These are phyloP conservation scores for Calcarisporium arbuscula DNA, from an alignment of 2,329 filamentous ascomycete genomes.

Conservation along the genomic window DNA sequence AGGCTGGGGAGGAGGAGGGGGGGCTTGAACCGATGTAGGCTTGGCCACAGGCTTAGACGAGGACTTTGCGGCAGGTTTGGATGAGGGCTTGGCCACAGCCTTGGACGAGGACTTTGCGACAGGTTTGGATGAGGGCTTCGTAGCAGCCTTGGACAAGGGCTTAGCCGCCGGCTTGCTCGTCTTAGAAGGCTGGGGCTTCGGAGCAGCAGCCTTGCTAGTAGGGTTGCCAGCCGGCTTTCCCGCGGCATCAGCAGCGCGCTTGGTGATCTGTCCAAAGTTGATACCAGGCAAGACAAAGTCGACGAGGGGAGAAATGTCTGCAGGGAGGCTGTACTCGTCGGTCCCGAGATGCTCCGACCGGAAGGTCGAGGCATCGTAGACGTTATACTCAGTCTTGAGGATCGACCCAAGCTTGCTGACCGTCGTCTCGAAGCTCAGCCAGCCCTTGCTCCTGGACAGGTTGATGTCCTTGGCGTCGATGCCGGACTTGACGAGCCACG, in stretches of 20 bases:
- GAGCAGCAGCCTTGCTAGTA: too few relatives aligned
- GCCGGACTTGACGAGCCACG: slow-evolving; percentile 46
- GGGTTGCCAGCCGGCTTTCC: too few relatives aligned
- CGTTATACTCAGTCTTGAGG: slow-evolving; percentile 45
- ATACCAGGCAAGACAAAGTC: slow-evolving; percentile 35
- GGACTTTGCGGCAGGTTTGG: too few relatives aligned
- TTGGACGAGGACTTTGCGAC: too few relatives aligned
- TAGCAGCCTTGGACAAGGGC: too few relatives aligned
- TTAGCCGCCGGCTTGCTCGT: too few relatives aligned
- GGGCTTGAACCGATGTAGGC: too few relatives aligned
- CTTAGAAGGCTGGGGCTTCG: too few relatives aligned
- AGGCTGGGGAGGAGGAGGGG: neutral
- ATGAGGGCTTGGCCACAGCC: too few relatives aligned
- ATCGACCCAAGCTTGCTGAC: slow-evolving; percentile 35
- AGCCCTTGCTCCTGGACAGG: slow-evolving; percentile 44
- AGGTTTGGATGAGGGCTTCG: too few relatives aligned
- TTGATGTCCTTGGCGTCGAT: slow-evolving; percentile 40
- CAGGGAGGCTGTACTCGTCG: slow-evolving; percentile 32
- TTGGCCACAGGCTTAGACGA: too few relatives aligned
- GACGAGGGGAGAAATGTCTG: slow-evolving; percentile 26
- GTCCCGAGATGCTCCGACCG: slow-evolving; percentile 27
- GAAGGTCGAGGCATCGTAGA: slow-evolving; percentile 33
- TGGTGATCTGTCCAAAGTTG: slow-evolving; percentile 7
- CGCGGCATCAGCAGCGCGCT: too few relatives aligned
- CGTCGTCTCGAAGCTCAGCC: slow-evolving; percentile 17